phyloP scores from a whole-genome alignment of 352 stramenopile genomes.

The Pythium monospermum region DNA sequence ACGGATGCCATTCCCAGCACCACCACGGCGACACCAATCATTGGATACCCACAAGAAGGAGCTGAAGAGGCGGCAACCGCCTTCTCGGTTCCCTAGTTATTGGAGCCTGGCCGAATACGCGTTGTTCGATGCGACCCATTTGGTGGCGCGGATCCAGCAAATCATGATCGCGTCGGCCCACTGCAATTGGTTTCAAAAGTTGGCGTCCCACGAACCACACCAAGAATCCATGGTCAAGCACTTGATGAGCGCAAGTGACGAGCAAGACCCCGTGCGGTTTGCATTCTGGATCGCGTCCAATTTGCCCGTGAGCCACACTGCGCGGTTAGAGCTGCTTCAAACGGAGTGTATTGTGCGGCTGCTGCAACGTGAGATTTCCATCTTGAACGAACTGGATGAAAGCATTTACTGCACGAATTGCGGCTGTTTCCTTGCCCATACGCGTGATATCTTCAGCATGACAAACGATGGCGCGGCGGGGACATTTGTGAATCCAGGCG shows the following conservation, averaged over 20 bases:
- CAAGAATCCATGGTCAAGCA: constrained; percentile 16
- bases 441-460: constrained; percentile 79
- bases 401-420: constrained; percentile 66
- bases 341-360: constrained; percentile 59
- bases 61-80: background rate
- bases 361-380: constrained; percentile 46
- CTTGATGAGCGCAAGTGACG: constrained; percentile 28
- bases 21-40: background rate
- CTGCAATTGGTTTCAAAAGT: constrained; percentile 56
- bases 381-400: constrained; percentile 56
- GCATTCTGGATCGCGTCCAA: constrained; percentile 78
- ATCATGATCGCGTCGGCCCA: constrained; percentile 69
- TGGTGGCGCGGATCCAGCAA: constrained; percentile 64
- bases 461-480: constrained; percentile 45
- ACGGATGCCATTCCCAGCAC: constrained; percentile 32
- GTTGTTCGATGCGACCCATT: constrained; percentile 48
- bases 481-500: constrained; percentile 80
- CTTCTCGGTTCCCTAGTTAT: constrained; percentile 37
- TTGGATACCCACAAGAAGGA: too few relatives aligned
- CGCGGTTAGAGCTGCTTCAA: constrained; percentile 53
- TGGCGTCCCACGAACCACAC: constrained; percentile 12
- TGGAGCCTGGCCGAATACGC: constrained; percentile 41
- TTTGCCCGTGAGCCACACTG: constrained; percentile 48
- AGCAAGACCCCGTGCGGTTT: constrained; percentile 61
- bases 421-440: constrained; percentile 53